Conservation (phyloP, 805 yeast species). For the Candida saitoana region DNA sequence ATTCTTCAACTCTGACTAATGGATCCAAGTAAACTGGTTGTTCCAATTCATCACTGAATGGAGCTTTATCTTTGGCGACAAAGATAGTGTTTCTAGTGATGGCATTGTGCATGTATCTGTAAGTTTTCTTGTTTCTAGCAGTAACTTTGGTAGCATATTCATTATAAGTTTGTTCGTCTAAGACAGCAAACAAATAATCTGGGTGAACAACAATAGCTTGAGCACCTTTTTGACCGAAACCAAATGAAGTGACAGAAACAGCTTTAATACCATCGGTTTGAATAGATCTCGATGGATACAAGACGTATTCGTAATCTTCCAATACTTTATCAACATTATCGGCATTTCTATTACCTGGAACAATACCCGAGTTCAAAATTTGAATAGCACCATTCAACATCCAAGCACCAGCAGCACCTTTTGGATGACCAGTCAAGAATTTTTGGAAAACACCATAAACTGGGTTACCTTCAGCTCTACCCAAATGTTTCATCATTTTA, state of each 20-base stretch:
- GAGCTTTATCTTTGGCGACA: slow-evolving; percentile 89
- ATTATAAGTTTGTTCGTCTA: slow-evolving; percentile 68
- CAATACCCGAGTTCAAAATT: slow-evolving; percentile 84
- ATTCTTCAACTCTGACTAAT: slow-evolving; percentile 66
- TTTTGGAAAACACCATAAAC: slow-evolving; percentile 98
- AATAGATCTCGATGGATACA: slow-evolving; percentile 90
- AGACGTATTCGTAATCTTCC: slow-evolving; percentile 80
- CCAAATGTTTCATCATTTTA: slow-evolving; percentile 90
- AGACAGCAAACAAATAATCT: slow-evolving; percentile 84
- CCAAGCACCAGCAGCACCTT: slow-evolving; percentile 99
- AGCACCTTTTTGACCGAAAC: slow-evolving; percentile 99
- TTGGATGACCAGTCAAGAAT: slow-evolving; percentile 98
- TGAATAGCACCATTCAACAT: slow-evolving; percentile 98
- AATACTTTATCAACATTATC: slow-evolving; percentile 86
- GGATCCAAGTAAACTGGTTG: slow-evolving; percentile 93
- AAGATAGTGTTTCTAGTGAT: slow-evolving; percentile 87
- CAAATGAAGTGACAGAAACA: slow-evolving; percentile 93
- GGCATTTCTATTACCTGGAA: slow-evolving; percentile 98
- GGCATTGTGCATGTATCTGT: slow-evolving; percentile 94
- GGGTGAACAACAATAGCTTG: slow-evolving; percentile 90
- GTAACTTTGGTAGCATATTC: slow-evolving; percentile 66
- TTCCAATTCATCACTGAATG: slow-evolving; percentile 86
- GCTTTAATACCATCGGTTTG: slow-evolving; percentile 98
- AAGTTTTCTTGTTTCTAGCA: slow-evolving; percentile 82
- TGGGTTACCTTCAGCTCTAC: slow-evolving; percentile 97